Evolutionary conservation across 2,329 filamentous ascomycete species (phyloP).

Genomic region (Pseudopyricularia cyperi): DNA sequence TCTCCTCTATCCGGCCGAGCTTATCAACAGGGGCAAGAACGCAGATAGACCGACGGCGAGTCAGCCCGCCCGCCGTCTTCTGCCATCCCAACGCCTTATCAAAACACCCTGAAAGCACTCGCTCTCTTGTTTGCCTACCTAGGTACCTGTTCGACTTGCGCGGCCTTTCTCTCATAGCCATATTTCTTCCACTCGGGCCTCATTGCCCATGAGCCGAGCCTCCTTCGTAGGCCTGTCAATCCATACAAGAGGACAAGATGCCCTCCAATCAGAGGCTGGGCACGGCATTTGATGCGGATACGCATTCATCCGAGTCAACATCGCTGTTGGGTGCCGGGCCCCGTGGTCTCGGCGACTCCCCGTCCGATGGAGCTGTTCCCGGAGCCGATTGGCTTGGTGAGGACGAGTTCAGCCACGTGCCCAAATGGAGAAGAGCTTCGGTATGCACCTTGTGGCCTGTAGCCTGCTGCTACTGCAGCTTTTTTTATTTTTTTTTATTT

Average conservation of each 20-base stretch:
- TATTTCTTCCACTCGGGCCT: too few relatives aligned
- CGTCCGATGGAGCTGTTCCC: conserved; percentile 3
- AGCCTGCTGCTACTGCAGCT: background rate
- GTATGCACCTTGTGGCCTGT: conserved; percentile 24
- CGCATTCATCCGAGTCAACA: background rate
- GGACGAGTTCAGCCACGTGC: conserved; percentile 45
- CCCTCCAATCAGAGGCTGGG: background rate
- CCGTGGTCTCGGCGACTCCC: background rate
- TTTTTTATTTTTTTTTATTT: background rate
- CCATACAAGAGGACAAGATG: background rate
- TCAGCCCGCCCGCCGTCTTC: too few relatives aligned
- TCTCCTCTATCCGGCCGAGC: too few relatives aligned
- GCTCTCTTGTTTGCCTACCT: too few relatives aligned
- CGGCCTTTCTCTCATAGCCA: too few relatives aligned
- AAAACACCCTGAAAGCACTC: too few relatives aligned
- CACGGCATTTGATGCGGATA: too few relatives aligned
- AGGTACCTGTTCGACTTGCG: too few relatives aligned
- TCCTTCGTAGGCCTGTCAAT: background rate
- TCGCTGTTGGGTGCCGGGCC: background rate
- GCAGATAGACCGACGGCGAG: too few relatives aligned
- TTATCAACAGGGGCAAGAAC: too few relatives aligned
- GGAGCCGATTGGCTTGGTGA: conserved; percentile 29
- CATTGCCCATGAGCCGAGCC: too few relatives aligned
- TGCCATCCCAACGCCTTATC: too few relatives aligned
- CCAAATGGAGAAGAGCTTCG: conserved; percentile 51